A percentile compares a stretch with the other conserved stretches of the same genome.
These are phyloP conservation scores for Hordeum marinum DNA, from an alignment of 176 grass and related monocot species.

Conservation along the genomic window DNA sequence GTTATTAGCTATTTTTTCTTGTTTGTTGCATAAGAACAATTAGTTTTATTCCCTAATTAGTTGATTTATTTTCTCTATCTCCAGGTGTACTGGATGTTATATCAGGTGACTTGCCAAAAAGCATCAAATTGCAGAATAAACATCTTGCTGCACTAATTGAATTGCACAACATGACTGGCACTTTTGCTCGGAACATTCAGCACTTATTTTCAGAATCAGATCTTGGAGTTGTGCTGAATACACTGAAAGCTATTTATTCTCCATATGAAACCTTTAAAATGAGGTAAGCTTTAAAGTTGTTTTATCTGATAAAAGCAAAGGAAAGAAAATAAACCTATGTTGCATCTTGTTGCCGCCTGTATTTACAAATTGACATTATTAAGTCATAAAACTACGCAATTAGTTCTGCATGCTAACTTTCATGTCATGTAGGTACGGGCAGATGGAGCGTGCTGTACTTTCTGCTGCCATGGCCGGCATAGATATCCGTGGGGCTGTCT, in stretches of 20 bases:
- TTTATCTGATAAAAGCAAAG: not conserved
- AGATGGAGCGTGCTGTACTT: slow-evolving; percentile 93
- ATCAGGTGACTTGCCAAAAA: slow-evolving; percentile 91
- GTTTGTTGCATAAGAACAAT: not conserved
- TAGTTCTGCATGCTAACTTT: not conserved
- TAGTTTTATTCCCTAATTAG: not conserved
- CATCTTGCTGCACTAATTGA: slow-evolving; percentile 90
- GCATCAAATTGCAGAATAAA: slow-evolving; percentile 82
- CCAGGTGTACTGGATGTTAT: slow-evolving; percentile 94
- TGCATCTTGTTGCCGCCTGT: not conserved
- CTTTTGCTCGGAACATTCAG: slow-evolving; percentile 91
- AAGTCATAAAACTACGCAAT: not conserved
- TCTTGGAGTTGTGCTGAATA: slow-evolving; percentile 66
- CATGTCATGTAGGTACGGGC: slow-evolving; percentile 64
- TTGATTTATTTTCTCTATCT: slow-evolving; percentile 25
- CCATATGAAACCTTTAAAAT: slow-evolving; percentile 94
- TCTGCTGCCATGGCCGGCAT: slow-evolving; percentile 75
- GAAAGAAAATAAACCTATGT: not conserved
- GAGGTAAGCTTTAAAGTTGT: slow-evolving; percentile 44
- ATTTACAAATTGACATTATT: not conserved
- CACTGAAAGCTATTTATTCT: slow-evolving; percentile 90
- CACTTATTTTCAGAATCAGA: slow-evolving; percentile 94
- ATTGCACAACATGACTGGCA: slow-evolving; percentile 90
- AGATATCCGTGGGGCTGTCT: slow-evolving; percentile 84
- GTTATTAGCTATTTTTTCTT: not conserved